Base-by-base conservation (phyloP, 805 yeast genomes). In the Clavispora santaluciae region DNA sequence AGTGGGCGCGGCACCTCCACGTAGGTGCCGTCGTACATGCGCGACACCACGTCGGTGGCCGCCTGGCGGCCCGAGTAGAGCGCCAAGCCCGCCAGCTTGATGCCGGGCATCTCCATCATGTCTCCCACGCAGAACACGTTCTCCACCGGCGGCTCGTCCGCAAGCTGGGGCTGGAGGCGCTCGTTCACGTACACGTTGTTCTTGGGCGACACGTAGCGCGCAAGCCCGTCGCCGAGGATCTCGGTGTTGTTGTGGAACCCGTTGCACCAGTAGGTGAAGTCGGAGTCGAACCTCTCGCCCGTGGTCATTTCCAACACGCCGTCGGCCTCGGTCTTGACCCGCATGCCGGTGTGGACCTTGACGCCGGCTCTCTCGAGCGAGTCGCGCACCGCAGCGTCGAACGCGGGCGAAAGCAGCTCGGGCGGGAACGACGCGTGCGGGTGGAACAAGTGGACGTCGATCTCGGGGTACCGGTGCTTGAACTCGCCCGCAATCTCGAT, bases 401-500 rank as follows among this genome's bases (percentile, higher is more conserved):
- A 68, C 22, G 57, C 60, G 5, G 43, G 51, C 6, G 57, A 50
- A 15, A 66, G 49, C 4, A 66, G 66, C 39, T 68, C 73, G 1
- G 71, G 70, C 1, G 72, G 73, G 37, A 64, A 61, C 4, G 39
- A 18, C 1, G 43, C 43, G 44, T 68, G 68, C 2, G 73, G 70
- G 36, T 68, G 73, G 6, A 68, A 57, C 39, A 68, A 54, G 35
- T 54, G 56, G 8, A 75, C 67, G 8, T 50, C 53, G 45, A 70
- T 69, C 6, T 60, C 60, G 1, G 67, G 64, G 46, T 57, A 71
- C 13, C 53, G 49, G 36, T 54, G 60, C 38, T 63, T 71, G 36
- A 76, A 55, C 41, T 76, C 79, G 22, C 70, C 76, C 2, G 77
- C 74, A 18, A 70, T 56, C 51, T 76, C 80, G 33, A 73, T 66